Conservation (phyloP, 768 basidiomycete species). For the Suillus clintonianus region DNA sequence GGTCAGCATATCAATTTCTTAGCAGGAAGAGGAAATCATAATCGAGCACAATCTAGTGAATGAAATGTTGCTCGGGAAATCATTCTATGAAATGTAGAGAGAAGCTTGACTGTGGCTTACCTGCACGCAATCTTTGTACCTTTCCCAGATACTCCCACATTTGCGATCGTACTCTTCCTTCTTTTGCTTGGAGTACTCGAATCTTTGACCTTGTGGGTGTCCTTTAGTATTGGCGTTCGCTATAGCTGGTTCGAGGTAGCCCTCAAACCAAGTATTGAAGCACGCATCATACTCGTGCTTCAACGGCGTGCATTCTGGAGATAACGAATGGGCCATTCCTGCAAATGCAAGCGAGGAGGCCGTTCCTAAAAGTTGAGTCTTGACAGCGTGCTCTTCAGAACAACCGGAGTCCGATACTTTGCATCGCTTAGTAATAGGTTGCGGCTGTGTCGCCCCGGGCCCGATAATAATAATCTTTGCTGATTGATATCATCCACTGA, state of each 20-base stretch:
- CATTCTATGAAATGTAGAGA: not conserved
- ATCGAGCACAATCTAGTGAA: not conserved
- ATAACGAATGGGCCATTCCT: slow-evolving; percentile 77
- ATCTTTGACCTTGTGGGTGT: slow-evolving; percentile 45
- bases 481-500: not conserved
- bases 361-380: too few relatives aligned
- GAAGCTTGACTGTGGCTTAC: slow-evolving; percentile 43
- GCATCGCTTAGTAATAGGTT: not conserved
- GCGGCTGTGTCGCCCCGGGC: not conserved
- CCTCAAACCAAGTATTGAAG: slow-evolving; percentile 98
- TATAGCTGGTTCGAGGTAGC: slow-evolving; percentile 85
- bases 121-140: slow-evolving; percentile 81
- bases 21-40: not conserved
- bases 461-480: not conserved
- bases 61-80: not conserved
- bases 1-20: not conserved
- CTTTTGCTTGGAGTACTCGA: slow-evolving; percentile 70
- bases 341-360: not conserved
- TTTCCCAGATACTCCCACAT: slow-evolving; percentile 82
- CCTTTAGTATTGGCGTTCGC: slow-evolving; percentile 38
- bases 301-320: slow-evolving; percentile 83
- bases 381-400: too few relatives aligned
- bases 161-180: slow-evolving; percentile 85
- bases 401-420: too few relatives aligned
- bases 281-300: slow-evolving; percentile 91